phyloP scores from a whole-genome alignment of 768 basidiomycete genomes.

The Podaxis sp. region DNA sequence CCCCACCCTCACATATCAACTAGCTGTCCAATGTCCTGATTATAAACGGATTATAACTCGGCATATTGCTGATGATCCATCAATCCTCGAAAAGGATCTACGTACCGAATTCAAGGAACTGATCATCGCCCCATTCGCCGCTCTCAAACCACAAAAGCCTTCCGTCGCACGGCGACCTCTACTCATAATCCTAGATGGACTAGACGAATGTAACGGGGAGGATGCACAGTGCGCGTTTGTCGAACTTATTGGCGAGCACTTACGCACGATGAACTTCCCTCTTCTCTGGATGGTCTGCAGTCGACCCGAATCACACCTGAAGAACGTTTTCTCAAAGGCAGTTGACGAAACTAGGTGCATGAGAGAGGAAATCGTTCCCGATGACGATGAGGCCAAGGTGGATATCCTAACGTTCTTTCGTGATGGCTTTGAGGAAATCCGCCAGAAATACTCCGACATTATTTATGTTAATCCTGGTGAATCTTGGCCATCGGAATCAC shows the following conservation, averaged over 20 bases:
- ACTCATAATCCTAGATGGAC: background rate
- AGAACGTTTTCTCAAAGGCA: background rate
- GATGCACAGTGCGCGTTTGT: background rate
- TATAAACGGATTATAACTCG: background rate
- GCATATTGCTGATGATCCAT: background rate
- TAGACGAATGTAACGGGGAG: background rate
- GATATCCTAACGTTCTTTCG: background rate
- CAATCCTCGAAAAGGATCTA: background rate
- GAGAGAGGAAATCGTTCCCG: background rate
- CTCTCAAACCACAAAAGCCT: background rate
- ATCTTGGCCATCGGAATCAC: background rate
- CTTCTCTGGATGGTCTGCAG: background rate
- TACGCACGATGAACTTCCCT: background rate
- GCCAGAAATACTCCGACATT: background rate
- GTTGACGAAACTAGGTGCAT: background rate
- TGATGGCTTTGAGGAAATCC: background rate
- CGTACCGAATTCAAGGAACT: background rate
- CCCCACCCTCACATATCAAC: background rate
- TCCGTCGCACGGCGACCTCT: background rate
- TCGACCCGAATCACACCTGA: background rate
- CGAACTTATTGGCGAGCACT: background rate
- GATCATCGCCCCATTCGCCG: background rate
- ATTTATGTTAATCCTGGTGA: background rate
- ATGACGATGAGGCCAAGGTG: background rate
- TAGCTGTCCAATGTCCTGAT: background rate